A percentile compares a stretch with the other conserved stretches of the same genome.
Evolutionary conservation across 306 rosid species (phyloP).

Genomic region (Rosa rugosa): DNA sequence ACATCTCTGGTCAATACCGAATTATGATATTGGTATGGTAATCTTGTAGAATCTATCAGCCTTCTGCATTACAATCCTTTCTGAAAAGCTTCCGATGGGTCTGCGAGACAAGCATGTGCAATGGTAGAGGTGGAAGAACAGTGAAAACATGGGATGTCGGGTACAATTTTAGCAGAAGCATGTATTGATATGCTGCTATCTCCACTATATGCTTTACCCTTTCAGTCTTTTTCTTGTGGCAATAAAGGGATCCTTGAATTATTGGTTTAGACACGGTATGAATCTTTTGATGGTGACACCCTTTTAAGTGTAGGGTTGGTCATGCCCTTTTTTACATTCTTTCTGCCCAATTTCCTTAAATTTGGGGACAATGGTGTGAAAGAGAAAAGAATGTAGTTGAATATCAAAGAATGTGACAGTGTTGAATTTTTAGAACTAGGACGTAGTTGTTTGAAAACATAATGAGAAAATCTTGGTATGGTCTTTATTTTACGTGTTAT

Average conservation of each 20-base stretch:
- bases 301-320: background rate
- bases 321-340: background rate
- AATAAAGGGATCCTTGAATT: background rate
- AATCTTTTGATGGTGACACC: conserved; percentile 4
- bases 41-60: background rate
- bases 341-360: background rate
- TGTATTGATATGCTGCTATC: background rate
- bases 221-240: conserved; percentile 5
- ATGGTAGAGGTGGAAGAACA: conserved; percentile 4
- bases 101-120: conserved; percentile 1
- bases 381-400: background rate
- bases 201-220: background rate
- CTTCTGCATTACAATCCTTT: background rate
- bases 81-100: background rate
- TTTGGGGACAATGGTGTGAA: background rate
- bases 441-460: background rate
- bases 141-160: background rate
- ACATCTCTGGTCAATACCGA: background rate
- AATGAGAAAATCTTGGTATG: background rate
- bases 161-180: background rate
- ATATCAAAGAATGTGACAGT: conserved; percentile 4
- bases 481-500: background rate
- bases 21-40: background rate
- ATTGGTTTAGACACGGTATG: background rate
- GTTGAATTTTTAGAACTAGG: background rate